Evolutionary conservation across 371 early-diverging fungal genomes (phyloP), one percentile per base, ranked within the genome.

Genomic region (Zychaea mexicana): DNA sequence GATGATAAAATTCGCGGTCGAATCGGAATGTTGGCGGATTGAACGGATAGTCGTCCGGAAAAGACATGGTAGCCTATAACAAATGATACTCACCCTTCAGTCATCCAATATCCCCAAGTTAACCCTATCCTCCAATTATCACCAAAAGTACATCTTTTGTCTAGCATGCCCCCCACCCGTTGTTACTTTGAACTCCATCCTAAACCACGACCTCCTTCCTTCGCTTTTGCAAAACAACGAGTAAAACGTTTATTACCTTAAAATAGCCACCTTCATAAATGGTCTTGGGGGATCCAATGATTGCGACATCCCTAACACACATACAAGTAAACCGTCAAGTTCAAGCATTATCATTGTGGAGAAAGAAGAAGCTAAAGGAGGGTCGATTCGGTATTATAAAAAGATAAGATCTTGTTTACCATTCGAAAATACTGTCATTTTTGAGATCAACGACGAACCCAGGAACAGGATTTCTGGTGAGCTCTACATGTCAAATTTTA

Each of bases 211-310:
- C n/a, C n/a, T 7, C 17, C 53, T 17, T n/a, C 5, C 31, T 24
- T n/a, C 53, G 17, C 28, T 28, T 30, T 27, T 26, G 17, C 2
- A 53, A 28, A 21, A 22, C 17, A 42, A 21, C 21, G 22, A 9
- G 9, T 33, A 22, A 3, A 57, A 52, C 12, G 47, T n/a, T 4
- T 13, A 9, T 21, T 78, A 94, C 94, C 79, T 90, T 93, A 80
- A 94, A 94, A 68, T 94, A 92, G 10, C 95, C 96, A 52, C 92
- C 93, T 76, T 96, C 96, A 53, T 92, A 96, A 24, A 90, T 85
- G 10, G 95, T 96, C 46, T 88, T 91, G 61, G 88, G 86, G 36
- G 94, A 92, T 3, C 94, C 94, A 52, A 96, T 88, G 61, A 94
- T 90, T 60, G 92, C 85, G 49, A 96, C 88, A 66, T 92, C 92